A percentile compares a stretch with the other conserved stretches of the same genome.
Evolutionary conservation across 331 rosid genomes (phyloP).

Genomic region (Quercus phellos): DNA sequence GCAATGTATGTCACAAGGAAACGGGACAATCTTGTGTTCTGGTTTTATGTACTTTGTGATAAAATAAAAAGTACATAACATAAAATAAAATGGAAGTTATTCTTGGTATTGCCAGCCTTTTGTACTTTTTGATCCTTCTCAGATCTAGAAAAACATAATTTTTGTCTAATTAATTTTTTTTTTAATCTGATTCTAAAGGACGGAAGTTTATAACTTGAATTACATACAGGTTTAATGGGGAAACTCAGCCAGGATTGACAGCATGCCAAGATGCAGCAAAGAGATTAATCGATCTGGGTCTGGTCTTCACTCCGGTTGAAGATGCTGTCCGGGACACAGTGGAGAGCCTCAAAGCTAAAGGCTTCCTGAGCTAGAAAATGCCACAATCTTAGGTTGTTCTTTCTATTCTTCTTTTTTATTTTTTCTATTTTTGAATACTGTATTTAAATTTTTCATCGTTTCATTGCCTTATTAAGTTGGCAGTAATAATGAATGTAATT

Average conservation of each 20-base stretch:
- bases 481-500: slow-evolving; percentile 28
- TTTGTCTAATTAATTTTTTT: not conserved
- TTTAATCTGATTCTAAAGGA: not conserved
- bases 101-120: slow-evolving; percentile 11
- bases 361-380: slow-evolving; percentile 39
- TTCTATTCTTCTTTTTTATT: not conserved
- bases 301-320: slow-evolving; percentile 65
- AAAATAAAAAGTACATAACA: slow-evolving; percentile 7
- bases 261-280: slow-evolving; percentile 65
- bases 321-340: slow-evolving; percentile 63
- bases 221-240: slow-evolving; percentile 52
- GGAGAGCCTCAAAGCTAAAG: slow-evolving; percentile 61
- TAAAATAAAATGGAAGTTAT: slow-evolving; percentile 25
- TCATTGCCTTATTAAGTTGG: slow-evolving; percentile 16
- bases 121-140: slow-evolving; percentile 6
- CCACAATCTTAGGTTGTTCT: not conserved
- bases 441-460: not conserved
- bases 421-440: not conserved
- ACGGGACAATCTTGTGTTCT: slow-evolving; percentile 40
- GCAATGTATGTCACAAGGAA: slow-evolving; percentile 30
- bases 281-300: slow-evolving; percentile 63
- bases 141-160: not conserved
- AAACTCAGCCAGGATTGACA: slow-evolving; percentile 75
- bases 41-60: not conserved
- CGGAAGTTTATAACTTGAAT: slow-evolving; percentile 14